Evolutionary conservation across 305 asterid species (phyloP), one percentile per base, ranked within the genome.

Genomic region (Andrographis paniculata): DNA sequence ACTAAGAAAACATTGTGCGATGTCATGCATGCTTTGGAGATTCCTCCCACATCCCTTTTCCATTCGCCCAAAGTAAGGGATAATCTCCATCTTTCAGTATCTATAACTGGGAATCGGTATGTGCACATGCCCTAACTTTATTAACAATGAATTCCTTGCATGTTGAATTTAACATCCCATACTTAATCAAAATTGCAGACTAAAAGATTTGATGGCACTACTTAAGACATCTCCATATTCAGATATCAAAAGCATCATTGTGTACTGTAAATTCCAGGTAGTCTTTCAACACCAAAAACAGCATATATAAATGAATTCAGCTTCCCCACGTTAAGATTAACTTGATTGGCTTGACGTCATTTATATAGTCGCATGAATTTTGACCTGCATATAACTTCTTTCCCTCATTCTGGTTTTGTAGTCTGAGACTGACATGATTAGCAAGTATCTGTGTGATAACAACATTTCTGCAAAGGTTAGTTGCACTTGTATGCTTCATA

Each of bases 221-320:
- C 78, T 92, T 49, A 84, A 76, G 66, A 73, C 84, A 64, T 52
- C 93, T 50, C 87, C 93, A 11, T 87, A 73, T 64, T 23, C 57
- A 56, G 82, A 84, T 53, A 64, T 77, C 53, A 79, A 76, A 77
- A 92, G 99, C 80, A 74, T 87, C 68, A 92, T 87, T 53, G 66
- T 92, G 58, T 92, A 87, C 67, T 92, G 96, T 74, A 92, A 92
- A 75, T 92, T 79, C 64, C 94, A 87, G 99, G 96, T 87, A 58
- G 36, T 40, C 38, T 52, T 60, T 22, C 45, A 50, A 45, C 45
- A 23, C 45, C 41, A 38, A n/a, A 36, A 53, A 22, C 49, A 4
- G 2, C 18, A 14, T 17, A 9, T 45, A 50, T 49, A 22, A 3
- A 24, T 19, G 31, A 5, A 20, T 38, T 16, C 38, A 35, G 38